Conservation (phyloP, 2,329 filamentous ascomycete genomes). For the Ophiostoma australiae region DNA sequence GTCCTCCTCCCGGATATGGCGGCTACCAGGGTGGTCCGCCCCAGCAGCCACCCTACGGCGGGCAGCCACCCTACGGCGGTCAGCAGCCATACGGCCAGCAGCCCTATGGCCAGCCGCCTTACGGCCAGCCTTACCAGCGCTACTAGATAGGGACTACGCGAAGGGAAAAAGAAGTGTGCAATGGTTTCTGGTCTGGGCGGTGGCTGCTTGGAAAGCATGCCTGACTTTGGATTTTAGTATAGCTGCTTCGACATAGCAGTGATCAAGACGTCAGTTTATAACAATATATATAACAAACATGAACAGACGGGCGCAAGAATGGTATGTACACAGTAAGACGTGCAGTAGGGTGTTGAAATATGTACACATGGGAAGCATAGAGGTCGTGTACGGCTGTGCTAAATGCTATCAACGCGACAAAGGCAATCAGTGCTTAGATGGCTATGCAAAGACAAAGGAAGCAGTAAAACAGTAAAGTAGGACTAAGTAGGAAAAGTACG, state of each 20-base stretch:
- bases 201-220: neutral
- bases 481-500: too few species aligned
- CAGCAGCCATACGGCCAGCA: slow-evolving; percentile 20
- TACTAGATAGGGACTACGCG: neutral
- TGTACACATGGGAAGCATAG: neutral
- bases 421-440: neutral
- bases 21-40: slow-evolving; percentile 16
- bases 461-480: neutral
- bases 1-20: slow-evolving; percentile 1
- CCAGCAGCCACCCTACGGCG: slow-evolving; percentile 17
- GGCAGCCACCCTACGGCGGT: slow-evolving; percentile 18
- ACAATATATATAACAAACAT: neutral
- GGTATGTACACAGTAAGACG: neutral
- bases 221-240: neutral
- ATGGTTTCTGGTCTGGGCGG: neutral
- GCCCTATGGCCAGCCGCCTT: slow-evolving; percentile 10
- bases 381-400: neutral
- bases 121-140: slow-evolving; percentile 12
- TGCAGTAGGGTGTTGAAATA: neutral
- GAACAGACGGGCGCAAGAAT: neutral
- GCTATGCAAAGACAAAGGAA: neutral
- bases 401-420: neutral
- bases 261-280: neutral
- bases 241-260: neutral
- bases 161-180: neutral